Base-by-base conservation (phyloP, 352 stramenopile genomes). In the Pythium phragmiticola region DNA sequence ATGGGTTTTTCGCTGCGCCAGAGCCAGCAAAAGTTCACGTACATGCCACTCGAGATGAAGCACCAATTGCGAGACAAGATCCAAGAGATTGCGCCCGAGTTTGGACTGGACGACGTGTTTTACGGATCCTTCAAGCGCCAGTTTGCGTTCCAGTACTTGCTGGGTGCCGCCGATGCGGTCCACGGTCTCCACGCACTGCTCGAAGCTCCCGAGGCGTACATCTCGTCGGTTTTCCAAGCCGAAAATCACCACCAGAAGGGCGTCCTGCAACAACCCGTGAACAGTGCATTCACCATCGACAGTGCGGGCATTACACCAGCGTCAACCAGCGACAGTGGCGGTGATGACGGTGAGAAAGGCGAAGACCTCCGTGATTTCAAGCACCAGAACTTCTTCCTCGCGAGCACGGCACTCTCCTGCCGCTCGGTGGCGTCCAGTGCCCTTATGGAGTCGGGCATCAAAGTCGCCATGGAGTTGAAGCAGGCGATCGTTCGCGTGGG, bases 1-100 rank as follows among this genome's bases (percentile, higher is more conserved):
- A 99, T 99, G 96, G 97, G 97, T 11, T 97, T 98, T 64, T 98
- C 92, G 1, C 72, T 99, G 19, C 87, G 96, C 30, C 84, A 98
- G 69, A 98, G 93, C 69, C 83, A 97, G 62, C 96, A 99, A 65
- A 98, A 97, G 60, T 95, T 91, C 77, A 87, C 87, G 14, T 99
- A 99, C 82, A 98, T 99, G 90, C 94, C 88, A 13, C 74, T 94
- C 0, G 77, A 89, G 54, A 87, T 98, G 72, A 97, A 96, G 70
- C 81, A 93, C 61, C 88, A 91, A 70, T 78, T 99, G 30, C 89
- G 89, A 19, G 85, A 97, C 48, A 96, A 97, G 67, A 89, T 98
- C 17, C 77, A 89, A 43, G 91, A 97, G 51, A 91, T 98, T 76
- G 89, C 80, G 4, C 76, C 75, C n/a, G 94, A 99, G 61, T 99